These are phyloP conservation scores for Tetracladium setigerum DNA, from an alignment of 495 filamentous ascomycete genomes.

Conservation along the genomic window DNA sequence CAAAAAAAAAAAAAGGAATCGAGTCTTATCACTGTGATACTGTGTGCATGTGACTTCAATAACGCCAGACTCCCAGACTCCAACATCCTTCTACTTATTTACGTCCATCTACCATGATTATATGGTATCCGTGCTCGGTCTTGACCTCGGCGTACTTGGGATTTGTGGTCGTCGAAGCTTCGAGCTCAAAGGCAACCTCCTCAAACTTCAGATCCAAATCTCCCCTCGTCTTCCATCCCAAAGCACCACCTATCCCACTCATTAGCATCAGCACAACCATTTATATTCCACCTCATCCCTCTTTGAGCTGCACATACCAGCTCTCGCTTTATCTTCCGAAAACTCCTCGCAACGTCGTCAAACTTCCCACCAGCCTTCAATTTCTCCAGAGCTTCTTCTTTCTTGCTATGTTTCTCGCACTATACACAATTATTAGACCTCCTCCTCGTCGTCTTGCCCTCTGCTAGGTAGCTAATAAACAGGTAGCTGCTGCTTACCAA, in stretches of 20 bases:
- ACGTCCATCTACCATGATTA: conserved; percentile 80
- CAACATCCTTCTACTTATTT: conserved; percentile 33
- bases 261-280: neutral
- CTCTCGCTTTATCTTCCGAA: conserved; percentile 82
- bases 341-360: conserved; percentile 82
- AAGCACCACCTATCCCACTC: conserved; percentile 48
- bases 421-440: conserved; percentile 25
- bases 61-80: conserved; percentile 9
- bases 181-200: conserved; percentile 70
- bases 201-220: conserved; percentile 70
- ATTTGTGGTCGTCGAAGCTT: conserved; percentile 64
- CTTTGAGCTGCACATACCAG: conserved; percentile 45
- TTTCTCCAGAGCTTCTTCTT: conserved; percentile 79
- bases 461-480: neutral
- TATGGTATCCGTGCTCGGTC: conserved; percentile 84
- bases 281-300: neutral
- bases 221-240: conserved; percentile 80
- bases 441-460: neutral
- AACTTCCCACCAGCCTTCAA: conserved; percentile 73
- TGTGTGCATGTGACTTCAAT: conserved; percentile 2
- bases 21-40: neutral
- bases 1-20: neutral
- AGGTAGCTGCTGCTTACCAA: conserved; percentile 45
- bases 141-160: conserved; percentile 77
- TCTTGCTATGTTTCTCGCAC: conserved; percentile 85